A percentile compares a stretch with the other conserved stretches of the same genome.
Evolutionary conservation across 2,329 filamentous ascomycete species (phyloP).

Genomic region (Pestalotiopsis sp.): DNA sequence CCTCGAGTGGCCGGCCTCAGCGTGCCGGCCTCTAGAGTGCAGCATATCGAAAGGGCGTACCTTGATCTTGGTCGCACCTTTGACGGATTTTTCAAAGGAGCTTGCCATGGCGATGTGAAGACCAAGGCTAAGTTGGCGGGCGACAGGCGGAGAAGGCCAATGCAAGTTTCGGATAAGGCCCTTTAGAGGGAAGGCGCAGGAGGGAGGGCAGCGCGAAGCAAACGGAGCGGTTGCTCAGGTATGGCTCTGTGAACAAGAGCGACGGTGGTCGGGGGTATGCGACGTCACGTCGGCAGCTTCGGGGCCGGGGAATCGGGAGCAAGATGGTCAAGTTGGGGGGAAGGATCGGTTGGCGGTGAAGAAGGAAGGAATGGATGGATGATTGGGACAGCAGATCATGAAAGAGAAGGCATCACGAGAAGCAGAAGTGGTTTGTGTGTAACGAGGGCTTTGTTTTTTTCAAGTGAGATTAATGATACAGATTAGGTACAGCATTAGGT

Average conservation of each 20-base stretch:
- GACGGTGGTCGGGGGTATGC: slow-evolving; percentile 24
- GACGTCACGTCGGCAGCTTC: slow-evolving; percentile 22
- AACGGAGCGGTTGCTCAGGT: not conserved
- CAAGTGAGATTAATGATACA: not conserved
- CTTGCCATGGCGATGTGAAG: slow-evolving; percentile 62
- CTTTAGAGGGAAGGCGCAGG: slow-evolving; percentile 8
- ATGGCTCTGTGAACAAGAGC: slow-evolving; percentile 17
- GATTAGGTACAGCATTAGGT: not conserved
- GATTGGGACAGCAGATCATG: not conserved
- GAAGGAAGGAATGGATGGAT: not conserved
- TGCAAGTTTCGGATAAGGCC: not conserved
- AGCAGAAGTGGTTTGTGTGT: not conserved
- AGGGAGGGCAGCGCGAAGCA: slow-evolving; percentile 12
- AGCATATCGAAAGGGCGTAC: slow-evolving; percentile 45
- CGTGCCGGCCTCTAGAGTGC: not conserved
- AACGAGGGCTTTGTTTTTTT: not conserved
- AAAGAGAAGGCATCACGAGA: not conserved
- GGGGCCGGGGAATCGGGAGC: slow-evolving; percentile 12
- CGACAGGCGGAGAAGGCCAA: not conserved
- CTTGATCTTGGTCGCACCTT: slow-evolving; percentile 98
- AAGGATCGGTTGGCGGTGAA: not conserved
- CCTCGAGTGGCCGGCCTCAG: not conserved
- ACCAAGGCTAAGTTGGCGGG: not conserved
- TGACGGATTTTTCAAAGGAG: slow-evolving; percentile 98
- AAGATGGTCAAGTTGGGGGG: not conserved